Conservation (phyloP, 768 basidiomycete genomes). For the Panaeolus papilionaceus region DNA sequence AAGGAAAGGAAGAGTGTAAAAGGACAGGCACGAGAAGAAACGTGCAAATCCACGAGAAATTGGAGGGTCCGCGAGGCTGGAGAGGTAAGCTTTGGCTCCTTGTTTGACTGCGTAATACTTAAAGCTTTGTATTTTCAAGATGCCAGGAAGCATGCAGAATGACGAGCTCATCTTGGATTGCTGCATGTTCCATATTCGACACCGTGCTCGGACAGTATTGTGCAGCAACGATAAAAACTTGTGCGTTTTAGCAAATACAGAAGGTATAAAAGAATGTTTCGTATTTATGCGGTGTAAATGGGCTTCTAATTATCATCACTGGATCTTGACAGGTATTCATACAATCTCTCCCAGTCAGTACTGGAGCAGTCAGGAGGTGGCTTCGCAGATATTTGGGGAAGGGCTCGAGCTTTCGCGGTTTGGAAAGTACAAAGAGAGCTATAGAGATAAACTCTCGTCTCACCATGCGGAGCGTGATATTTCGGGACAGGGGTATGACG, state of each 20-base stretch:
- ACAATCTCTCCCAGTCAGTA: conserved; percentile 43
- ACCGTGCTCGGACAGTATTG: conserved; percentile 54
- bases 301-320: not conserved
- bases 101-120: conserved; percentile 21
- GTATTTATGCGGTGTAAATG: not conserved
- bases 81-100: conserved; percentile 44
- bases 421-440: conserved; percentile 45
- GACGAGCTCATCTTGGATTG: conserved; percentile 82
- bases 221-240: conserved; percentile 77
- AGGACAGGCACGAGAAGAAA: conserved; percentile 69
- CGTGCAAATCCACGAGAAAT: conserved; percentile 62
- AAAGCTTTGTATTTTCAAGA: conserved; percentile 2
- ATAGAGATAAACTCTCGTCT: conserved; percentile 22
- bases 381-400: conserved; percentile 48
- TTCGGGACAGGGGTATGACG: conserved; percentile 21
- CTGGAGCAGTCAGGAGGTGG: conserved; percentile 62
- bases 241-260: conserved; percentile 46
- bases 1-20: conserved; percentile 61
- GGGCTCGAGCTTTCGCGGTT: conserved; percentile 44
- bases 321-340: conserved; percentile 37
- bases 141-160: conserved; percentile 51
- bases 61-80: conserved; percentile 59
- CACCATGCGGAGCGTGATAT: not conserved
- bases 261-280: conserved; percentile 34
- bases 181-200: conserved; percentile 63